A percentile compares a stretch with the other conserved stretches of the same genome.
phyloP scores from a whole-genome alignment of 352 stramenopile genomes.

The Blastocystis sp. region DNA sequence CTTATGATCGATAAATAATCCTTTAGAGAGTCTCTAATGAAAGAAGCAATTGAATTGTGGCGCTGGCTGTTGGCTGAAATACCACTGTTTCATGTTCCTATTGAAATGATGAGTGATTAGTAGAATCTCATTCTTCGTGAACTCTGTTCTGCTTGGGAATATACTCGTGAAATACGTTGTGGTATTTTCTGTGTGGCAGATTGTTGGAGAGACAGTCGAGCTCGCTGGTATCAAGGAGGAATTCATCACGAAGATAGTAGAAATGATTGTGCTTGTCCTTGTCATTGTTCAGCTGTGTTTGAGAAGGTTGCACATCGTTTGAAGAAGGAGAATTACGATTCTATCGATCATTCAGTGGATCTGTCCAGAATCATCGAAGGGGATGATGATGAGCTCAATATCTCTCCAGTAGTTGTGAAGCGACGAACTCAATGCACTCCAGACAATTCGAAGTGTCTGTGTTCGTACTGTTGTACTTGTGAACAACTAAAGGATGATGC shows the following conservation, averaged over 20 bases:
- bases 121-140: slow-evolving; percentile 21
- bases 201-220: slow-evolving; percentile 26
- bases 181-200: slow-evolving; percentile 47
- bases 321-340: not conserved
- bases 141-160: not conserved
- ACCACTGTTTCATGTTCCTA: slow-evolving; percentile 7
- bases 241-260: not conserved
- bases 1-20: not conserved
- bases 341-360: not conserved
- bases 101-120: not conserved
- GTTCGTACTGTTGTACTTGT: not conserved
- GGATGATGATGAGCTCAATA: not conserved
- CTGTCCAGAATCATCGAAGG: slow-evolving; percentile 19
- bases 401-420: not conserved
- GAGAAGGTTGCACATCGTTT: not conserved
- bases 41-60: slow-evolving; percentile 32
- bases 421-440: not conserved
- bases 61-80: slow-evolving; percentile 46
- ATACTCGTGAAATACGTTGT: not conserved
- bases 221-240: slow-evolving; percentile 30
- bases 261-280: not conserved
- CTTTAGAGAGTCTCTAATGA: slow-evolving; percentile 17
- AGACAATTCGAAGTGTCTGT: not conserved
- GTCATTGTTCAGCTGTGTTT: slow-evolving; percentile 7
- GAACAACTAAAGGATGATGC: not conserved